Evolutionary conservation across 352 stramenopile species (phyloP).

Genomic region (Pythium aristosporum): DNA sequence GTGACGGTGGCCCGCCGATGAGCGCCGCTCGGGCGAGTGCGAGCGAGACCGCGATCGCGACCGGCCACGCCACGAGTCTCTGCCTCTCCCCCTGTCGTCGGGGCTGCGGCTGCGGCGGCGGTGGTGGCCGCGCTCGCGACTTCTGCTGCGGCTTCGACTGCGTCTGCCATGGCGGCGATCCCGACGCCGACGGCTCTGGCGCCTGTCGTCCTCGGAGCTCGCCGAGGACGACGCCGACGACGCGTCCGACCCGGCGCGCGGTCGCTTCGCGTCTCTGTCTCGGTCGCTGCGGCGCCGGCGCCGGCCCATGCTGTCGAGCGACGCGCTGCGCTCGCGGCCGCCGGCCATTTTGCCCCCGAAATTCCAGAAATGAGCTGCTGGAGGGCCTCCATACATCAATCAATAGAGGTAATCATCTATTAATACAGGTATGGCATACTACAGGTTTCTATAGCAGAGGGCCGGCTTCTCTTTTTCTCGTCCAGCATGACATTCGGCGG

Average conservation of each 20-base stretch:
- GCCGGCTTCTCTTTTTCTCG: neutral
- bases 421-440: neutral
- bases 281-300: constrained; percentile 24
- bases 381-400: neutral
- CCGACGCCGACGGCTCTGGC: constrained; percentile 22
- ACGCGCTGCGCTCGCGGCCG: constrained; percentile 50
- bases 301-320: constrained; percentile 66
- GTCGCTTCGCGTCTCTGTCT: neutral
- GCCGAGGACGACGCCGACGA: constrained; percentile 23
- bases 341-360: neutral
- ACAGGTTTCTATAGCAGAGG: constrained; percentile 1
- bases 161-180: constrained; percentile 25
- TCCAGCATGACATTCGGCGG: neutral
- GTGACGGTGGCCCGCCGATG: neutral
- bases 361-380: neutral
- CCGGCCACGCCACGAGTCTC: constrained; percentile 1
- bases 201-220: neutral
- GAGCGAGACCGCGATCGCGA: constrained; percentile 20
- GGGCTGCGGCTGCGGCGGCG: constrained; percentile 34
- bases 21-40: neutral
- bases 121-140: constrained; percentile 29
- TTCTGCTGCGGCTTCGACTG: constrained; percentile 32
- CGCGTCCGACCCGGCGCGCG: constrained; percentile 20
- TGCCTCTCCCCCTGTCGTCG: constrained; percentile 21
- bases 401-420: constrained; percentile 1